Conservation (phyloP, 2,329 filamentous ascomycete species). For the Tolypocladium ovalisporum region DNA sequence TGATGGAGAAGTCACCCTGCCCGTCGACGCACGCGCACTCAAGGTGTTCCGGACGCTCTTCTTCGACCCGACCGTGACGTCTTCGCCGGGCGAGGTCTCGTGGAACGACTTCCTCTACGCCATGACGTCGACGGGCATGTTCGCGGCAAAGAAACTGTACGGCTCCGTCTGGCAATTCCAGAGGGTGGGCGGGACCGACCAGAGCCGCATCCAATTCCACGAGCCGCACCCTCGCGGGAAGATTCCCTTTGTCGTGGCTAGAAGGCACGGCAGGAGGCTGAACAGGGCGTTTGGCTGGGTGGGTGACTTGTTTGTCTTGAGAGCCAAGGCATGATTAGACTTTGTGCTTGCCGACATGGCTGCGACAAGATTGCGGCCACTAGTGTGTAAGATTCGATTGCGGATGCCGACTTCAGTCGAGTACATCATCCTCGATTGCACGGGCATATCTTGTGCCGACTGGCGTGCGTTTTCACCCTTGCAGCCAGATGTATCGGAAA, state of each 20-base stretch:
- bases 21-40: conserved; percentile 19
- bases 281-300: conserved; percentile 39
- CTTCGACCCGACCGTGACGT: conserved; percentile 21
- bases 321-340: background rate
- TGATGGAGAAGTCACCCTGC: no score
- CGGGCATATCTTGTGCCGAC: no score
- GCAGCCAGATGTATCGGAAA: no score
- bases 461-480: no score
- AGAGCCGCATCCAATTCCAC: conserved; percentile 46
- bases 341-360: no score
- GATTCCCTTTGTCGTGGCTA: conserved; percentile 33
- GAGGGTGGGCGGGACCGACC: conserved; percentile 26
- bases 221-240: conserved; percentile 47
- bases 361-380: no score
- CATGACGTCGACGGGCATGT: conserved; percentile 34
- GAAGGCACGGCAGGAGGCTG: conserved; percentile 36
- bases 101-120: conserved; percentile 46
- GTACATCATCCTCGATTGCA: no score
- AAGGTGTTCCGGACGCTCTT: conserved; percentile 30
- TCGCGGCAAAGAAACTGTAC: conserved; percentile 44
- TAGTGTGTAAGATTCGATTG: no score
- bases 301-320: conserved; percentile 29
- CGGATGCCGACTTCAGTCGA: no score
- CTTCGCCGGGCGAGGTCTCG: conserved; percentile 33
- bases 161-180: conserved; percentile 51